Conservation (phyloP, 164 flowering plant genomes). For the Chimonanthus praecox region DNA sequence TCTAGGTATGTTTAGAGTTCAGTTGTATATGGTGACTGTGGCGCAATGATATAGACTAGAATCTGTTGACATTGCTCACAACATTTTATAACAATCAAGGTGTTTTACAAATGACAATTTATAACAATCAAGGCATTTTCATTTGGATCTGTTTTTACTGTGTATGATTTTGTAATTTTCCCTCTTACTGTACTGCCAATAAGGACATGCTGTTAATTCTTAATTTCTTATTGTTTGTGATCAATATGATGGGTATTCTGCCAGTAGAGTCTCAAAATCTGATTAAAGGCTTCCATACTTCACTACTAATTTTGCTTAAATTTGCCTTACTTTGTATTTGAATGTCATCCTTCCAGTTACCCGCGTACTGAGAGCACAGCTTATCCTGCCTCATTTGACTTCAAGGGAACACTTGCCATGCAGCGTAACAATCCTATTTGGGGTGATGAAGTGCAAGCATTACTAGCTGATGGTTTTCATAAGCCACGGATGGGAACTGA, state of each 20-base stretch:
- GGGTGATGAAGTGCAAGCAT: conserved; percentile 50
- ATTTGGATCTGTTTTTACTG: too few relatives aligned
- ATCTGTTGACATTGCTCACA: too few relatives aligned
- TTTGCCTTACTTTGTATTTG: neutral
- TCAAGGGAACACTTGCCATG: conserved; percentile 53
- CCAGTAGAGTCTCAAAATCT: neutral
- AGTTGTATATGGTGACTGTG: too few relatives aligned
- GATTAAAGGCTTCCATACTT: neutral
- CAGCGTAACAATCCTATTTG: conserved; percentile 52
- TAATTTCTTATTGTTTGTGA: neutral
- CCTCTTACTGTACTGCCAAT: too few relatives aligned
- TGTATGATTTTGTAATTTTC: too few relatives aligned
- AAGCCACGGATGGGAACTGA: conserved; percentile 77
- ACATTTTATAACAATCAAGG: too few relatives aligned
- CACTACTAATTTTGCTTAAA: neutral
- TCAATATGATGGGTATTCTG: neutral
- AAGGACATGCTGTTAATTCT: too few relatives aligned
- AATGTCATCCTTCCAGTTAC: conserved; percentile 46
- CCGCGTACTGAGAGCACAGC: conserved; percentile 97
- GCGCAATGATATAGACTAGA: too few relatives aligned
- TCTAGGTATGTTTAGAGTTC: too few relatives aligned
- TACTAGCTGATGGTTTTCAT: conserved; percentile 56
- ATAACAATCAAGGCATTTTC: too few relatives aligned
- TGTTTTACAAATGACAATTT: too few relatives aligned
- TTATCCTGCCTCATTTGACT: conserved; percentile 91